phyloP scores from a whole-genome alignment of 768 basidiomycete species.

The Pisolithus marmoratus region DNA sequence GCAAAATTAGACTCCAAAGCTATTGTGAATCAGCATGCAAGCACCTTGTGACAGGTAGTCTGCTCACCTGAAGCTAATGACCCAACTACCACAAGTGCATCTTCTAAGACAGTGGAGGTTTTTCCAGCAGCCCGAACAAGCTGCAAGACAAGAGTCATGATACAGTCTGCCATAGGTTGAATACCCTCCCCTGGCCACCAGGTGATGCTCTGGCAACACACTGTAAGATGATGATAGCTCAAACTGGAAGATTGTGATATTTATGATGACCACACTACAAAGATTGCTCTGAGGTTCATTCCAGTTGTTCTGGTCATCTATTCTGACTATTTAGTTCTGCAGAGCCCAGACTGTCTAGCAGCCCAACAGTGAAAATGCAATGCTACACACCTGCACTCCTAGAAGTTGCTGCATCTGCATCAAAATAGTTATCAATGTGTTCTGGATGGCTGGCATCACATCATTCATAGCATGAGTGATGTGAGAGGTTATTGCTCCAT shows the following conservation, averaged over 20 bases:
- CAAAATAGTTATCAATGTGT: conserved; percentile 76
- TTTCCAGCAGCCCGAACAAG: too few relatives aligned
- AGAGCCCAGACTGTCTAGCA: too few relatives aligned
- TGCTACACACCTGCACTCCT: conserved; percentile 57
- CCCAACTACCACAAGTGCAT: conserved; percentile 92
- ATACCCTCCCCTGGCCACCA: conserved; percentile 74
- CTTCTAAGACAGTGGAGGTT: too few relatives aligned
- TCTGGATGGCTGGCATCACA: conserved; percentile 74
- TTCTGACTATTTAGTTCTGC: too few relatives aligned
- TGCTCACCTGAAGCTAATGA: conserved; percentile 67
- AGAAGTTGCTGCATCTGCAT: conserved; percentile 86
- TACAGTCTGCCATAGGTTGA: too few relatives aligned
- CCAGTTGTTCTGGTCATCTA: too few relatives aligned
- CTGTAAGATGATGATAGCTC: background rate
- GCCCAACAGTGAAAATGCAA: conserved; percentile 27
- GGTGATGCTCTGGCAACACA: conserved; percentile 53
- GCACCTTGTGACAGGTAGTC: background rate
- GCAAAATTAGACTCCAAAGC: conserved; percentile 76
- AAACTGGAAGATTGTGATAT: conserved; percentile 21
- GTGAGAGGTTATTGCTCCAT: conserved; percentile 90
- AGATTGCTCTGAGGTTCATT: conserved; percentile 96
- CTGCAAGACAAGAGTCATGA: too few relatives aligned
- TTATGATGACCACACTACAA: conserved; percentile 82
- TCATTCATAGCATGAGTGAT: conserved; percentile 77
- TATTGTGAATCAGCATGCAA: conserved; percentile 15